phyloP scores from a whole-genome alignment of 768 basidiomycete genomes.

The Rhodotorula diobovata region DNA sequence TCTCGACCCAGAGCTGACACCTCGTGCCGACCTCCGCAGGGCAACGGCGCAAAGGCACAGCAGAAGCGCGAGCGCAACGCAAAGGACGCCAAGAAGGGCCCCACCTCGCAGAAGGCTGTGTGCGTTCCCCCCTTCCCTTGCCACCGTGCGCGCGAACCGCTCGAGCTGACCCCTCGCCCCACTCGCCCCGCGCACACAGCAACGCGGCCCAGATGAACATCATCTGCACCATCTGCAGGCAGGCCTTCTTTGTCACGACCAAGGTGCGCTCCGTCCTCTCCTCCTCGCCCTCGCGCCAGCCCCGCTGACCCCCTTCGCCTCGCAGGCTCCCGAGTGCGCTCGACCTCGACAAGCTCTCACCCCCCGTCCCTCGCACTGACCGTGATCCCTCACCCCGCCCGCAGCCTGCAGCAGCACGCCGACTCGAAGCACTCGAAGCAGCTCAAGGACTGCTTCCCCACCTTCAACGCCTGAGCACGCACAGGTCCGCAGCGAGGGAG shows the following conservation, averaged over 20 bases:
- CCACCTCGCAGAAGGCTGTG: slow-evolving; percentile 22
- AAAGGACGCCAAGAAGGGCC: slow-evolving; percentile 22
- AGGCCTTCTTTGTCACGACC: slow-evolving; percentile 21
- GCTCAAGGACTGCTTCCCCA: slow-evolving; percentile 23
- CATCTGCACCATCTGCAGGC: slow-evolving; percentile 31
- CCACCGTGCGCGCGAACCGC: neutral
- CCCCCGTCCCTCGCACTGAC: neutral
- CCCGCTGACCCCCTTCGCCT: neutral
- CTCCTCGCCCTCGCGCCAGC: neutral
- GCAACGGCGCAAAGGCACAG: slow-evolving; percentile 32
- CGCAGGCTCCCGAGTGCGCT: neutral
- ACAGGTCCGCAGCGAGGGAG: neutral
- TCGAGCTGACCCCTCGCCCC: too few species aligned
- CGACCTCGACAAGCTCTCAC: neutral
- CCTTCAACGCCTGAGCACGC: neutral
- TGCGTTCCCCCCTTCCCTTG: neutral
- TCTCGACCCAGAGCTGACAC: too few species aligned
- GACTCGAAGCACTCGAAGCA: slow-evolving; percentile 20
- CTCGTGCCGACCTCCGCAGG: neutral
- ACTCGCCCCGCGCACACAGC: neutral
- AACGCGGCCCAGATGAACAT: slow-evolving; percentile 23
- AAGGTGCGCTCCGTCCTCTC: neutral
- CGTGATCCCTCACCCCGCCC: neutral
- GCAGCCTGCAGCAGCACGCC: slow-evolving; percentile 16
- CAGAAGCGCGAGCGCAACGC: slow-evolving; percentile 25